Conservation (phyloP, 257 asterid species). For the Solanum phureja region DNA sequence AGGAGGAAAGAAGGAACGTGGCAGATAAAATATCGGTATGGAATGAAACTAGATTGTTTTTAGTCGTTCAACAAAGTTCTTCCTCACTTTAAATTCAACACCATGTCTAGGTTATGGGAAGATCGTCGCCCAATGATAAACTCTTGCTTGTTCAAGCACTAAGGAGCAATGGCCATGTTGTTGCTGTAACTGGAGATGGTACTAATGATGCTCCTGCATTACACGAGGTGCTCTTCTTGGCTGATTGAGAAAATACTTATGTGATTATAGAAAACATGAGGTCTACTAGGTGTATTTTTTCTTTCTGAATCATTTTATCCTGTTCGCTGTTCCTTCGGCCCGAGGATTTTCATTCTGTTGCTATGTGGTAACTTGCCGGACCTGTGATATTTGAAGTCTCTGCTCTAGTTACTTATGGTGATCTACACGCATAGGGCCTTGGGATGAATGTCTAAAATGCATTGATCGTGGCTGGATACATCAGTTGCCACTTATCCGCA, state of each 20-base stretch:
- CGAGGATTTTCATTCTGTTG: background rate
- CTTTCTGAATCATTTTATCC: background rate
- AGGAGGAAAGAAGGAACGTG: constrained; percentile 48
- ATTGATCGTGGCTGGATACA: background rate
- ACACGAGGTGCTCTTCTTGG: constrained; percentile 55
- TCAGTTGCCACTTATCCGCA: background rate
- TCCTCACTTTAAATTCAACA: background rate
- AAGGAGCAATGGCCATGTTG: constrained; percentile 85
- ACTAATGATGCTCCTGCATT: constrained; percentile 99
- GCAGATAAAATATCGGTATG: constrained; percentile 84
- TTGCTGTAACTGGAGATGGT: constrained; percentile 99
- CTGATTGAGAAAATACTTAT: background rate
- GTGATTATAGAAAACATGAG: background rate
- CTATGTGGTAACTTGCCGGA: background rate
- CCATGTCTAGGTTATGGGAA: constrained; percentile 80
- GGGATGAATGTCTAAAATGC: background rate
- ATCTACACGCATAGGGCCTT: background rate
- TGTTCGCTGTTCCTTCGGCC: background rate
- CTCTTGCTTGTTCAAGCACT: constrained; percentile 93
- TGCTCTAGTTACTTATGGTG: background rate
- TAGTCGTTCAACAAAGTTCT: background rate
- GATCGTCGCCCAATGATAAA: constrained; percentile 95
- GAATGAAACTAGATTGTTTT: background rate
- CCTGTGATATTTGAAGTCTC: background rate
- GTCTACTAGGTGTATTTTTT: background rate